Percentiles rank a stretch among this genome's conserved stretches.
phyloP scores from a whole-genome alignment of 2,329 filamentous ascomycete species.

The Fusarium chuoi region DNA sequence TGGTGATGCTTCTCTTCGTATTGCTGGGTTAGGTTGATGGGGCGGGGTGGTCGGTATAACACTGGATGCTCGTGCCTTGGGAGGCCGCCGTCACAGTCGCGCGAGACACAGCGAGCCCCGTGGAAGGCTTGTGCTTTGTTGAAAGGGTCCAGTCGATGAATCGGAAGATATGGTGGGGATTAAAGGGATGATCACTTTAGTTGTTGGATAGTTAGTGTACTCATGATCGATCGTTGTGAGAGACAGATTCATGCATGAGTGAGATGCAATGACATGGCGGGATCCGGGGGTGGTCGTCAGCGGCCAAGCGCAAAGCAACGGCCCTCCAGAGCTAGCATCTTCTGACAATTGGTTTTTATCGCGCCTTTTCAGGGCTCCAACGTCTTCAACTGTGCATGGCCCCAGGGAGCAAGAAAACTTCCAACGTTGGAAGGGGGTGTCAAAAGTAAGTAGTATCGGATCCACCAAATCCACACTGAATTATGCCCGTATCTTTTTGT shows the following conservation, averaged over 20 bases:
- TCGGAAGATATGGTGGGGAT: slow-evolving; percentile 10
- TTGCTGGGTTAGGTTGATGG: slow-evolving; percentile 19
- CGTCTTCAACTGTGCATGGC: slow-evolving; percentile 23
- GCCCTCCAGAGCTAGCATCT: slow-evolving; percentile 1
- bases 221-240: slow-evolving; percentile 36
- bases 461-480: accelerated
- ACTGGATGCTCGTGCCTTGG: slow-evolving; percentile 25
- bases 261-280: slow-evolving; percentile 24
- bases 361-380: slow-evolving; percentile 29
- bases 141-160: slow-evolving; percentile 8
- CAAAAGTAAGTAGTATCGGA: neutral
- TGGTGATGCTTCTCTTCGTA: slow-evolving; percentile 24
- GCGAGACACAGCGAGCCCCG: slow-evolving; percentile 27
- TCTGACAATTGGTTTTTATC: slow-evolving; percentile 31
- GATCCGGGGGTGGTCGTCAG: slow-evolving; percentile 36
- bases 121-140: slow-evolving; percentile 31
- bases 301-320: neutral
- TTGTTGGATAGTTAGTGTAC: neutral
- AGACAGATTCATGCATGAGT: slow-evolving; percentile 19
- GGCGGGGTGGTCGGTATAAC: slow-evolving; percentile 36
- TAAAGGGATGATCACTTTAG: slow-evolving; percentile 20
- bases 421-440: too few relatives aligned
- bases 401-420: neutral
- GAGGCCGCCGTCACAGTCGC: slow-evolving; percentile 43
- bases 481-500: neutral